These are phyloP conservation scores for Leccinum boreale DNA, from an alignment of 768 basidiomycete species.

Conservation along the genomic window DNA sequence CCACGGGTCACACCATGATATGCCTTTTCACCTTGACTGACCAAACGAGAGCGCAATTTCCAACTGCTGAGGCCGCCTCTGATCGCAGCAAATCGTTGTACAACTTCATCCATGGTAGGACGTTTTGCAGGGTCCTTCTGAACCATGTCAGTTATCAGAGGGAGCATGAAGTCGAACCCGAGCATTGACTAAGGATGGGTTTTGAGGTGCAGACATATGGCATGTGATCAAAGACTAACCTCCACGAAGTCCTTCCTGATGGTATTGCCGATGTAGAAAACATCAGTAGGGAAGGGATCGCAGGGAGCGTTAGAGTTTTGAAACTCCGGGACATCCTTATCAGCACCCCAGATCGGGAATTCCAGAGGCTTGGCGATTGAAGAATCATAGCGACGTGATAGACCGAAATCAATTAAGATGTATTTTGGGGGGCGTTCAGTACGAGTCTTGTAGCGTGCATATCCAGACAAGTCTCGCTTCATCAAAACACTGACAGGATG, in stretches of 20 bases:
- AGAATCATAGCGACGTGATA: neutral
- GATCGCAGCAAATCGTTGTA: neutral
- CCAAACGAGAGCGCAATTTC: constrained; percentile 30
- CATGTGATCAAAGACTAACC: fast-evolving
- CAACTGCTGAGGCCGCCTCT: constrained; percentile 12
- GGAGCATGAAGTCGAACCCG: constrained; percentile 31
- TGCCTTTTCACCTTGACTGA: neutral
- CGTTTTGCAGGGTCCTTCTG: constrained; percentile 34
- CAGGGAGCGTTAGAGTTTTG: neutral
- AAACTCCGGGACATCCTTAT: neutral
- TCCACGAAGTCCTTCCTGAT: neutral
- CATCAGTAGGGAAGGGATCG: neutral
- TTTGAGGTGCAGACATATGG: neutral
- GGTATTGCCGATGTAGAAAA: neutral
- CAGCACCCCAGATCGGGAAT: neutral
- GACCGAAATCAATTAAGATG: neutral
- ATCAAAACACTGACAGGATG: neutral
- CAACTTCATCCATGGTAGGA: constrained; percentile 37
- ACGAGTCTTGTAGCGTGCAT: neutral
- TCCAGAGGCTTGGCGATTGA: neutral
- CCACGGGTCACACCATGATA: constrained; percentile 1
- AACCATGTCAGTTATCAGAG: constrained; percentile 37
- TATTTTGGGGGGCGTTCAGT: neutral
- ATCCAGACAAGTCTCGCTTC: neutral
- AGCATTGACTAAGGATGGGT: neutral